Evolutionary conservation across 345 rosid species (phyloP).

Genomic region (Eucalyptus erythrocorys): DNA sequence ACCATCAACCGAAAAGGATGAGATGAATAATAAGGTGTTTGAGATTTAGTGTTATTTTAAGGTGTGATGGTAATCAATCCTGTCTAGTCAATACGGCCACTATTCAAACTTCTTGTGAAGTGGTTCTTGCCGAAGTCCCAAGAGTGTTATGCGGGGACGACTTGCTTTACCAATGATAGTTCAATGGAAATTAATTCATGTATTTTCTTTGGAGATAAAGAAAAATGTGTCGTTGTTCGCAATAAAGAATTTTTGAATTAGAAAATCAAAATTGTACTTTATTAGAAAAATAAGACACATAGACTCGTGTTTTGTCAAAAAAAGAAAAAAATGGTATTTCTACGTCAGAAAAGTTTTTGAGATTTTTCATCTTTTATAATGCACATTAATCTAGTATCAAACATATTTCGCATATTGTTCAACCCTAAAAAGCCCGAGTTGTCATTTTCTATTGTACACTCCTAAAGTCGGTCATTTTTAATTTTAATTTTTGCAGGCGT

Average conservation of each 20-base stretch:
- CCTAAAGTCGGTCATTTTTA: not conserved
- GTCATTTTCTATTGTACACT: not conserved
- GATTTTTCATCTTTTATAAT: not conserved
- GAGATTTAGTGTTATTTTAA: not conserved
- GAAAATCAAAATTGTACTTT: not conserved
- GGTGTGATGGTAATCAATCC: not conserved
- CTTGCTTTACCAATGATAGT: not conserved
- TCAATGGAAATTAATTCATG: not conserved
- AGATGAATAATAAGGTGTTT: not conserved
- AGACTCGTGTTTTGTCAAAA: not conserved
- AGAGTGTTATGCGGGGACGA: not conserved
- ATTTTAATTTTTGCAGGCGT: not conserved
- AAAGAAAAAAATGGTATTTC: not conserved
- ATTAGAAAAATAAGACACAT: not conserved
- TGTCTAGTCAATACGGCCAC: not conserved
- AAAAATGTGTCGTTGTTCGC: not conserved
- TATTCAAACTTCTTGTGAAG: not conserved
- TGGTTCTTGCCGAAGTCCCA: not conserved
- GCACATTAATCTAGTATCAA: not conserved
- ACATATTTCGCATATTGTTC: not conserved
- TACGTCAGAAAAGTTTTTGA: not conserved
- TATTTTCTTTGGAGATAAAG: not conserved
- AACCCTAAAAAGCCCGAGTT: not conserved
- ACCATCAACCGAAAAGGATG: not conserved
- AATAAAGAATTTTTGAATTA: not conserved